phyloP scores from a whole-genome alignment of 768 basidiomycete genomes.

The Podaxis sp. region DNA sequence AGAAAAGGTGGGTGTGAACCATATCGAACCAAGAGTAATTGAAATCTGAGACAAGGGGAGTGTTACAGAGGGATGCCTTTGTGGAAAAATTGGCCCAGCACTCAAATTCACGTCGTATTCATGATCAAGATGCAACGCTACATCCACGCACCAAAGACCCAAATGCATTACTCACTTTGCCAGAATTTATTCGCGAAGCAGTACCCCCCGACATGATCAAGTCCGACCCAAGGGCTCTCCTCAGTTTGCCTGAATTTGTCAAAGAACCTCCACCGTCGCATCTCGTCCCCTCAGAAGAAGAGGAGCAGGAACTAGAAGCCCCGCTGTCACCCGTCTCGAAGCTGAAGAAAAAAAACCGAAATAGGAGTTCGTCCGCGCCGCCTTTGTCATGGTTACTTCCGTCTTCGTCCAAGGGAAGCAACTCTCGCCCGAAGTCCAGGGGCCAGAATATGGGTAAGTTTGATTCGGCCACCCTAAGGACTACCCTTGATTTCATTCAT shows the following conservation, averaged over 20 bases:
- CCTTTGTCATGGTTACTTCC: conserved; percentile 57
- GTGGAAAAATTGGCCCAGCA: conserved; percentile 72
- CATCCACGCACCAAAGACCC: conserved; percentile 45
- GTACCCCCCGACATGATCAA: conserved; percentile 32
- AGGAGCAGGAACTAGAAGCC: conserved; percentile 13
- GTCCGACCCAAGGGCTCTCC: conserved; percentile 42
- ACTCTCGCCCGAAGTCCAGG: conserved; percentile 21
- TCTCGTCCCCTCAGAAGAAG: conserved; percentile 16
- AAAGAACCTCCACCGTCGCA: conserved; percentile 42
- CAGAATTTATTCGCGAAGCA: conserved; percentile 62
- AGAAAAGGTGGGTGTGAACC: conserved; percentile 50
- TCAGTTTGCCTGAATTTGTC: conserved; percentile 60
- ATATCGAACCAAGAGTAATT: background rate
- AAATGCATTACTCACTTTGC: conserved; percentile 51
- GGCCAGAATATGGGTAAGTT: conserved; percentile 19
- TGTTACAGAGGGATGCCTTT: conserved; percentile 64
- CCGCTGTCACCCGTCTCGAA: conserved; percentile 19
- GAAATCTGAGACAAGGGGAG: conserved; percentile 12
- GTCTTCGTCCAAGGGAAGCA: conserved; percentile 26
- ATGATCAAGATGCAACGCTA: conserved; percentile 74
- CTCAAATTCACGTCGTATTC: conserved; percentile 70
- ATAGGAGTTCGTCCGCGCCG: conserved; percentile 59
- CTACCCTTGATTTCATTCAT: background rate
- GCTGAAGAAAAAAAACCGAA: conserved; percentile 33
- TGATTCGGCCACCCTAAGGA: background rate